Evolutionary conservation across 2,329 filamentous ascomycete genomes (phyloP).

Genomic region (Cadophora malorum): DNA sequence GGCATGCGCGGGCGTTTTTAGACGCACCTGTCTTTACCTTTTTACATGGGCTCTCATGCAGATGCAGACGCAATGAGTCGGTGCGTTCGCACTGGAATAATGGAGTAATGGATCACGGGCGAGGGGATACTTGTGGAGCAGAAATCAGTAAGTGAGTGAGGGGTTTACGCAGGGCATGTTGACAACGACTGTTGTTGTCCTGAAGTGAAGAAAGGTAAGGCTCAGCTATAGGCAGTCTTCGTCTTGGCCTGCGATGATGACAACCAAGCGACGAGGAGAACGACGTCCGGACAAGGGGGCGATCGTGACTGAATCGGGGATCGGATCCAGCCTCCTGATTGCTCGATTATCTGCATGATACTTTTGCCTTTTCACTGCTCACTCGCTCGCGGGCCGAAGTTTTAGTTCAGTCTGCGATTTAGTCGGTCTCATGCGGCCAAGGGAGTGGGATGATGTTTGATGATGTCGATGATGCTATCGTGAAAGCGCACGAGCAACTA

Average conservation of each 20-base stretch:
- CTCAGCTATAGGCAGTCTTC: neutral
- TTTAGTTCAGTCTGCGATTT: neutral
- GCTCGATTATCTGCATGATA: neutral
- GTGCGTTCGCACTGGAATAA: conserved; percentile 2
- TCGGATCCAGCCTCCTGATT: conserved; percentile 3
- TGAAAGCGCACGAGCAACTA: neutral
- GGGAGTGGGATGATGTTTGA: conserved; percentile 16
- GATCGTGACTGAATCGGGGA: conserved; percentile 12
- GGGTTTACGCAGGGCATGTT: neutral
- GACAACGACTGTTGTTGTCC: neutral
- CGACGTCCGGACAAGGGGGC: conserved; percentile 5
- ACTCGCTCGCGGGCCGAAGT: neutral
- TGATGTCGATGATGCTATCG: conserved; percentile 21
- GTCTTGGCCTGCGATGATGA: conserved; percentile 12
- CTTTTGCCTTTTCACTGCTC: neutral
- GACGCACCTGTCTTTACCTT: neutral
- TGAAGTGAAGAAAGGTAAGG: neutral
- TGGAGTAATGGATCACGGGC: conserved; percentile 7
- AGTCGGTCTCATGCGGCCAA: conserved; percentile 8
- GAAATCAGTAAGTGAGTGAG: neutral
- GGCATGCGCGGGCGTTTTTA: neutral
- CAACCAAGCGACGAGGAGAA: neutral
- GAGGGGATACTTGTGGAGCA: conserved; percentile 3
- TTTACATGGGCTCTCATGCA: neutral
- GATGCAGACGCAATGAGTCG: neutral